Evolutionary conservation across 2,329 filamentous ascomycete species (phyloP).

Genomic region (Hysterium pulicare): DNA sequence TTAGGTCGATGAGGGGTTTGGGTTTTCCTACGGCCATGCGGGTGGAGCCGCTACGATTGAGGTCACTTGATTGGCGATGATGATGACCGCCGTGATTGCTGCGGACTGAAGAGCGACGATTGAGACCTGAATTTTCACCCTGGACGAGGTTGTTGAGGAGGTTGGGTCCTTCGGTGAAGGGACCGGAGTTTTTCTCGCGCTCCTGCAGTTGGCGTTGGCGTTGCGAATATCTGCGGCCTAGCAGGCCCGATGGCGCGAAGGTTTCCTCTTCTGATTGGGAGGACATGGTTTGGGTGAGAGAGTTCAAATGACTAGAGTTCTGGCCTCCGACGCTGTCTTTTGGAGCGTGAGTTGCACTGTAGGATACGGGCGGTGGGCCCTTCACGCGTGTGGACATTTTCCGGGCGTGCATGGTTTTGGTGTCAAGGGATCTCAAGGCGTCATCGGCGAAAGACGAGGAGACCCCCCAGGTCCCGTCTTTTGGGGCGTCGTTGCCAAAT

Average conservation of each 20-base stretch:
- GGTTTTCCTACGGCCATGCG: constrained; percentile 44
- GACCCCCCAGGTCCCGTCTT: constrained; percentile 20
- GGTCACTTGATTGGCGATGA: constrained; percentile 33
- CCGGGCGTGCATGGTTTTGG: constrained; percentile 29
- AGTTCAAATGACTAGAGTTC: constrained; percentile 9
- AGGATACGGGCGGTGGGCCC: constrained; percentile 33
- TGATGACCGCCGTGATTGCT: constrained; percentile 29
- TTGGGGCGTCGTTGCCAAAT: constrained; percentile 47
- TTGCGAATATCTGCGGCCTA: constrained; percentile 50
- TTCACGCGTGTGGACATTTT: constrained; percentile 38
- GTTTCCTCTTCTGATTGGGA: constrained; percentile 32
- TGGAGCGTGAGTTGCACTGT: constrained; percentile 9
- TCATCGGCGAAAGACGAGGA: constrained; percentile 26
- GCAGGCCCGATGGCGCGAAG: constrained; percentile 46
- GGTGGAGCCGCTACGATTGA: constrained; percentile 47
- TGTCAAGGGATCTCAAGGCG: constrained; percentile 21
- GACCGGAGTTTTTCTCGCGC: constrained; percentile 34
- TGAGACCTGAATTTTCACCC: no score
- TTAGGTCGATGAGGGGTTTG: constrained; percentile 67
- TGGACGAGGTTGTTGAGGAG: constrained; percentile 57
- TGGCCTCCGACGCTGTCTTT: not conserved
- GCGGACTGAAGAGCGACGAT: constrained; percentile 29
- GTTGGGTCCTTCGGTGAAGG: constrained; percentile 58
- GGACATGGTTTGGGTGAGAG: constrained; percentile 17
- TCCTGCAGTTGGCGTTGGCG: constrained; percentile 40